These are phyloP conservation scores for Cyclotella sp. DNA, from an alignment of 108 stramenopile species.

Conservation along the genomic window DNA sequence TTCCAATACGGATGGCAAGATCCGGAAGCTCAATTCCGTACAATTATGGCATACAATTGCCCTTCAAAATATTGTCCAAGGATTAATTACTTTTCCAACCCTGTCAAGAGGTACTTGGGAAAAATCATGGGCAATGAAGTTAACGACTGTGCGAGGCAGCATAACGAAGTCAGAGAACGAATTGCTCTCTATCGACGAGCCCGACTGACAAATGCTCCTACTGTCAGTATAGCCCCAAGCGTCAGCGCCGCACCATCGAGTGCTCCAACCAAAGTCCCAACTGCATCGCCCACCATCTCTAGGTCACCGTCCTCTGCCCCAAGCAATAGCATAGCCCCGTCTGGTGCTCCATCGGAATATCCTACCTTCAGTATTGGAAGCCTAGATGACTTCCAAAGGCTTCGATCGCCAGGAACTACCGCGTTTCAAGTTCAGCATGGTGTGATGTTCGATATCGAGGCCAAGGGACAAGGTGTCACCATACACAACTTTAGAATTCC, in stretches of 20 bases:
- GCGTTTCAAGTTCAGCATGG: slow-evolving; percentile 28
- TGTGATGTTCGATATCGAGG: slow-evolving; percentile 23
- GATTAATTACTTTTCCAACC: slow-evolving; percentile 37
- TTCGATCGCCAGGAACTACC: slow-evolving; percentile 13
- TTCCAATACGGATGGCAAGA: slow-evolving; percentile 48
- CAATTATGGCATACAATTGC: slow-evolving; percentile 55
- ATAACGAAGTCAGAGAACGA: slow-evolving; percentile 6
- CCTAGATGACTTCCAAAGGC: slow-evolving; percentile 11
- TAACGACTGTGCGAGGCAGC: slow-evolving; percentile 25
- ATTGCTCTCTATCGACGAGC: slow-evolving; percentile 13
- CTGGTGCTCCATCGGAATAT: slow-evolving; percentile 5
- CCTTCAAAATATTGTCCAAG: slow-evolving; percentile 21
- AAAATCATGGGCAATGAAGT: slow-evolving; percentile 23
- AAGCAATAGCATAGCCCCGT: neutral
- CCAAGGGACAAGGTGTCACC: slow-evolving; percentile 13
- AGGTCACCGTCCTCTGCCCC: neutral
- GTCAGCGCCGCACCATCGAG: neutral
- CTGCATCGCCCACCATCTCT: neutral
- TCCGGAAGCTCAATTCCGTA: slow-evolving; percentile 36
- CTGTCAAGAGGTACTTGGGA: slow-evolving; percentile 7
- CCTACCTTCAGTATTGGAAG: slow-evolving; percentile 19
- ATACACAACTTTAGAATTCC: slow-evolving; percentile 31
- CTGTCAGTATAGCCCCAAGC: slow-evolving; percentile 8
- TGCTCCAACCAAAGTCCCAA: neutral
- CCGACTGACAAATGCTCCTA: slow-evolving; percentile 21